These are phyloP conservation scores for Ascoidea tarda DNA, from an alignment of 805 yeast species.

Conservation along the genomic window DNA sequence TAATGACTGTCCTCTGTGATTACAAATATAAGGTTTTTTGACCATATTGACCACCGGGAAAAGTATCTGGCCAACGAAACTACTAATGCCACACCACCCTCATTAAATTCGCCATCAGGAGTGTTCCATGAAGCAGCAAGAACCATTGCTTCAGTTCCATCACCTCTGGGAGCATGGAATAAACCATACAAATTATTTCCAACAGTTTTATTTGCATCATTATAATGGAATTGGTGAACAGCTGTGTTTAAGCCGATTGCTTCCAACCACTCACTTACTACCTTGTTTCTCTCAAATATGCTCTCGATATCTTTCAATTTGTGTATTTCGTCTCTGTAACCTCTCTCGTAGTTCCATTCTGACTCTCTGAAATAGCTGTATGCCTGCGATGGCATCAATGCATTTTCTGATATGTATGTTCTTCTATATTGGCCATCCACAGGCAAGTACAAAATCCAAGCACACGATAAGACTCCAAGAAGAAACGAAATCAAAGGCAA, in stretches of 20 bases:
- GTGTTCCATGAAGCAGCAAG: conserved; percentile 80
- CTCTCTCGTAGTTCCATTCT: conserved; percentile 88
- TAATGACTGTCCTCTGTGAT: conserved; percentile 58
- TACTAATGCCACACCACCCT: conserved; percentile 68
- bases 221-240: conserved; percentile 22
- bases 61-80: conserved; percentile 69
- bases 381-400: conserved; percentile 94
- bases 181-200: conserved; percentile 59
- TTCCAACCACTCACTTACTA: conserved; percentile 43
- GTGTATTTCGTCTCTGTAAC: conserved; percentile 51
- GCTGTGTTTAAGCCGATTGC: conserved; percentile 63
- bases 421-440: conserved; percentile 66
- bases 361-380: conserved; percentile 82
- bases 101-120: conserved; percentile 46
- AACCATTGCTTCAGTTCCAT: conserved; percentile 91
- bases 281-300: conserved; percentile 24
- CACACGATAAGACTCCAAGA: conserved; percentile 30
- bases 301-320: conserved; percentile 20
- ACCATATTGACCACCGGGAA: conserved; percentile 83
- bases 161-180: conserved; percentile 88
- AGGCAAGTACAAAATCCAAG: conserved; percentile 55
- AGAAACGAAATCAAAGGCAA: conserved; percentile 30
- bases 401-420: conserved; percentile 90
- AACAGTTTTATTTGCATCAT: conserved; percentile 13
- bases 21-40: conserved; percentile 81